Conservation (phyloP, 2,329 filamentous ascomycete genomes). For the Aspergillus pseudotamarii region DNA sequence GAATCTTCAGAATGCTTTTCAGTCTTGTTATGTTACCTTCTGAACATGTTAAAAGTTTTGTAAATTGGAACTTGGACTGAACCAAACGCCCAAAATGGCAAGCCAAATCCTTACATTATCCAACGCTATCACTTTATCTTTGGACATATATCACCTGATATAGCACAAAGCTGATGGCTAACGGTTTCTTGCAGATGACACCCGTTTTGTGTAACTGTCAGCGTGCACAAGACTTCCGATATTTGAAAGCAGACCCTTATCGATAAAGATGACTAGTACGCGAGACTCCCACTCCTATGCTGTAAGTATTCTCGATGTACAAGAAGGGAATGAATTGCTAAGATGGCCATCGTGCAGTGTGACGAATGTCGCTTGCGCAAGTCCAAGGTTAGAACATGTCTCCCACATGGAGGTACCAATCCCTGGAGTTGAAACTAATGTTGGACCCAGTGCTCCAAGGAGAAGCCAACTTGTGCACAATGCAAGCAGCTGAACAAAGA, state of each 20-base stretch:
- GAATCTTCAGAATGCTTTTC: slow-evolving; percentile 4
- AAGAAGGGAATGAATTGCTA: slow-evolving; percentile 1
- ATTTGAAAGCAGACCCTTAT: slow-evolving; percentile 24
- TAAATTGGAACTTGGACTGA: not conserved
- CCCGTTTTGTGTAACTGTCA: slow-evolving; percentile 34
- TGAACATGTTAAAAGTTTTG: slow-evolving; percentile 3
- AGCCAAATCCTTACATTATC: not conserved
- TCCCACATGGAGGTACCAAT: not conserved
- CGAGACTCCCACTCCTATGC: slow-evolving; percentile 46
- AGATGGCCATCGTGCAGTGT: slow-evolving; percentile 30
- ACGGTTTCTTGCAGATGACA: slow-evolving; percentile 34
- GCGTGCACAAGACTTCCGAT: slow-evolving; percentile 30
- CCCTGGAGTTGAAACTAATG: not conserved
- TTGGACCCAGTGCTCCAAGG: slow-evolving; percentile 43
- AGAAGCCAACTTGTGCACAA: slow-evolving; percentile 42
- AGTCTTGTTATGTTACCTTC: not conserved
- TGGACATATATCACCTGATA: not conserved
- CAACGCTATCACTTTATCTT: not conserved
- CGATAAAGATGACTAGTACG: slow-evolving; percentile 42
- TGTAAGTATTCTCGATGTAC: slow-evolving; percentile 30
- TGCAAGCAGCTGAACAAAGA: slow-evolving; percentile 44
- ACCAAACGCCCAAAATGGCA: not conserved
- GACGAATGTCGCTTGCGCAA: slow-evolving; percentile 45
- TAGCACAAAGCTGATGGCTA: slow-evolving; percentile 16
- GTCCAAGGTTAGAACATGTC: slow-evolving; percentile 35